Percentiles rank a stretch among this genome's conserved stretches.
Evolutionary conservation across 768 basidiomycete genomes (phyloP).

Genomic region (Xerocomellus chrysenteron): DNA sequence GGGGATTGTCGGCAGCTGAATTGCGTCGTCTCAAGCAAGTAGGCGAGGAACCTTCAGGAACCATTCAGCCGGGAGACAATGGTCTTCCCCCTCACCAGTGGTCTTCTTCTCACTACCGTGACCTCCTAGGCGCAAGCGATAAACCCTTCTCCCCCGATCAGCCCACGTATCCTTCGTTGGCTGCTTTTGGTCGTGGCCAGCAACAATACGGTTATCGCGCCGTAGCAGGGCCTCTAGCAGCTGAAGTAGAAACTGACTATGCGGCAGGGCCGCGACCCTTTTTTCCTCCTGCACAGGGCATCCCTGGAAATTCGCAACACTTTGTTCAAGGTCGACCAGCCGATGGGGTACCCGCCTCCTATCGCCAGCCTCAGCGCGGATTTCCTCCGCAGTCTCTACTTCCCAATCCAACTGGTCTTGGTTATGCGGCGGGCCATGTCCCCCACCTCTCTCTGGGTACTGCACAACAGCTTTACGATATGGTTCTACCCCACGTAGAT

Average conservation of each 20-base stretch:
- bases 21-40: constrained; percentile 73
- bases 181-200: constrained; percentile 48
- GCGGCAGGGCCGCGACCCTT: constrained; percentile 57
- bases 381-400: constrained; percentile 56
- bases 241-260: constrained; percentile 49
- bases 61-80: constrained; percentile 36
- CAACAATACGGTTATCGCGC: constrained; percentile 53
- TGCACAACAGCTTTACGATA: constrained; percentile 77
- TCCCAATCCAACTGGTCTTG: constrained; percentile 53
- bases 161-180: constrained; percentile 67
- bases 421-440: constrained; percentile 55
- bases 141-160: constrained; percentile 47
- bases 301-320: constrained; percentile 43
- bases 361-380: constrained; percentile 61
- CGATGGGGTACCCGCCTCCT: constrained; percentile 48
- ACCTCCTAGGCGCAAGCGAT: constrained; percentile 36
- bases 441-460: constrained; percentile 70
- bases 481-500: constrained; percentile 59
- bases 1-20: constrained; percentile 71
- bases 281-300: constrained; percentile 42
- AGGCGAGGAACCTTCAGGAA: constrained; percentile 42
- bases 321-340: constrained; percentile 52
- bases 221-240: constrained; percentile 31
- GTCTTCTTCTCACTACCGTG: constrained; percentile 50
- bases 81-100: constrained; percentile 47